Conservation (phyloP, 805 yeast species). For the Saccharomyces eubayanus region DNA sequence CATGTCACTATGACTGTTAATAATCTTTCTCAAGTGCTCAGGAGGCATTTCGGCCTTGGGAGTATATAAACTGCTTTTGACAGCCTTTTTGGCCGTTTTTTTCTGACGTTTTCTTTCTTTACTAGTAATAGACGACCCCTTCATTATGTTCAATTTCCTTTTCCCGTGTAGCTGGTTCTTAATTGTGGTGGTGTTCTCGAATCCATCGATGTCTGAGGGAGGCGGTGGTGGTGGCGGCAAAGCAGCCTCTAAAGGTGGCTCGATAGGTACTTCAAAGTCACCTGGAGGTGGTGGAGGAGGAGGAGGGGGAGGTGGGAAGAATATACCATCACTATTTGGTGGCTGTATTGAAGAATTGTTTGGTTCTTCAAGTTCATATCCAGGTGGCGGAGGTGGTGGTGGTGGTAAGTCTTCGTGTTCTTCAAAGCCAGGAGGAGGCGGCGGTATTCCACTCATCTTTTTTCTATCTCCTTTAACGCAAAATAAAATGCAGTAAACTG, state of each 20-base stretch:
- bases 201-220: constrained; percentile 6
- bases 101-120: constrained; percentile 4
- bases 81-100: constrained; percentile 13
- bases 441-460: constrained; percentile 14
- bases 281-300: constrained; percentile 5
- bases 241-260: constrained; percentile 5
- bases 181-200: not conserved
- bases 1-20: constrained; percentile 78
- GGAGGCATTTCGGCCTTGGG: constrained; percentile 83
- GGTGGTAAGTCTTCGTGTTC: constrained; percentile 15
- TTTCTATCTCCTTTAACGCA: not conserved
- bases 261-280: constrained; percentile 5
- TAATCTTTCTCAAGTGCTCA: constrained; percentile 79
- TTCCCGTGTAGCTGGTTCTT: not conserved
- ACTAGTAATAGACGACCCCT: constrained; percentile 4
- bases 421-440: constrained; percentile 24
- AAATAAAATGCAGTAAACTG: not conserved
- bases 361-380: constrained; percentile 8
- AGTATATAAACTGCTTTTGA: constrained; percentile 42
- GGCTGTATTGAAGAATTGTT: constrained; percentile 29
- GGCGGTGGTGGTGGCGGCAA: constrained; percentile 30
- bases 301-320: constrained; percentile 29
- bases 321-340: constrained; percentile 12
- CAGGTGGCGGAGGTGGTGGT: constrained; percentile 33
- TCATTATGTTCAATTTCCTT: not conserved